Conservation (phyloP, 495 filamentous ascomycete genomes). For the Penicillium psychrofluorescens region DNA sequence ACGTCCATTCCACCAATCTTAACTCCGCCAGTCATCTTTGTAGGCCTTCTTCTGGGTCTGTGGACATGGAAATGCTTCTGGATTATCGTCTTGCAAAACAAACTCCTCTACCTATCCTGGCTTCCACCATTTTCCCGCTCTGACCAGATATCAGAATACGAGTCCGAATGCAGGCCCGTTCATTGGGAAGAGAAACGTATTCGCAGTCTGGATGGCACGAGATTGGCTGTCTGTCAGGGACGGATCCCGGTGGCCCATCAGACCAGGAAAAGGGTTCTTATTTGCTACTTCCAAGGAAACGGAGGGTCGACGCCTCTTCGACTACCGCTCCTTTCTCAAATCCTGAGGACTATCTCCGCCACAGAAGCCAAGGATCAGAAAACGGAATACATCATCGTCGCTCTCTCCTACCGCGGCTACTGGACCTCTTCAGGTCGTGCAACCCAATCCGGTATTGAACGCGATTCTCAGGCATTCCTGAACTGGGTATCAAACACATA, state of each 20-base stretch:
- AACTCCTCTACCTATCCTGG: conserved; percentile 76
- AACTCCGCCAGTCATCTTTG: conserved; percentile 59
- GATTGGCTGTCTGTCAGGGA: conserved; percentile 50
- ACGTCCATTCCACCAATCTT: conserved; percentile 43
- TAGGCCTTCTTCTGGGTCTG: conserved; percentile 55
- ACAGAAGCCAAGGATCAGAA: conserved; percentile 2
- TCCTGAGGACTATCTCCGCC: conserved; percentile 14
- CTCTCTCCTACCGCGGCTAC: conserved; percentile 68
- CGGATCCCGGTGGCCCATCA: conserved; percentile 3
- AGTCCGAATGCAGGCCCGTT: conserved; percentile 47
- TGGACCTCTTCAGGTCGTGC: conserved; percentile 70
- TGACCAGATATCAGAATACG: conserved; percentile 54
- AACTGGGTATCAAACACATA: conserved; percentile 41
- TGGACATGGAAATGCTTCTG: conserved; percentile 79
- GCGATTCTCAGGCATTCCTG: conserved; percentile 55
- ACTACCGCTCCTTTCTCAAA: conserved; percentile 57
- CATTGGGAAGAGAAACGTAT: conserved; percentile 53
- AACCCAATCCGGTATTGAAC: conserved; percentile 57
- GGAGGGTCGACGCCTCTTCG: conserved; percentile 53
- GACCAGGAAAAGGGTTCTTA: conserved; percentile 16
- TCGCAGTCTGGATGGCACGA: conserved; percentile 52
- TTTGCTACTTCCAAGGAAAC: conserved; percentile 37
- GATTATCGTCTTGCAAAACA: conserved; percentile 75
- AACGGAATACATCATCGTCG: conserved; percentile 48
- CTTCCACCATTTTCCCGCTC: conserved; percentile 52